A percentile compares a stretch with the other conserved stretches of the same genome.
phyloP scores from a whole-genome alignment of 495 filamentous ascomycete genomes.

The Tuber indicum region DNA sequence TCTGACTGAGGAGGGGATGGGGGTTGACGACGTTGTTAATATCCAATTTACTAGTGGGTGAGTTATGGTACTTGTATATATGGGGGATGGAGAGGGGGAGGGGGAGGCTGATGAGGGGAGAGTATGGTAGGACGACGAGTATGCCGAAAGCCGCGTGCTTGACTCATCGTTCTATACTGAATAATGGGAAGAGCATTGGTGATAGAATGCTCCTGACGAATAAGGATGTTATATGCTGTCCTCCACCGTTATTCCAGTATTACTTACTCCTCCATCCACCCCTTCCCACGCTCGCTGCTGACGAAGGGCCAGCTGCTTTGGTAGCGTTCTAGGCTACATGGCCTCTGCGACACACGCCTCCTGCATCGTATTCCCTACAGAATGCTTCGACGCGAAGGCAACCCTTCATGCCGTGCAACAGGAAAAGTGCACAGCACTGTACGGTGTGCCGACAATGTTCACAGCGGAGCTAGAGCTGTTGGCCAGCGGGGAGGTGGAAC shows the following conservation, averaged over 20 bases:
- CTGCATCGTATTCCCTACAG: constrained; percentile 75
- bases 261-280: neutral
- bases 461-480: constrained; percentile 75
- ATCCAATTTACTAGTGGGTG: constrained; percentile 88
- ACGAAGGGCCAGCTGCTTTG: constrained; percentile 59
- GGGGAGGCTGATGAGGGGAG: constrained; percentile 2
- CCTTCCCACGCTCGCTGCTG: neutral
- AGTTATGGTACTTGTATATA: constrained; percentile 7
- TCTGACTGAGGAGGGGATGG: constrained; percentile 45
- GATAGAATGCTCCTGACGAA: constrained; percentile 71
- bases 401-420: constrained; percentile 65
- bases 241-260: constrained; percentile 76
- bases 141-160: constrained; percentile 89
- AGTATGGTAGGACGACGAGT: constrained; percentile 60
- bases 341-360: constrained; percentile 84
- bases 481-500: constrained; percentile 47
- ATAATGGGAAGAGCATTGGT: constrained; percentile 79
- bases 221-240: constrained; percentile 70
- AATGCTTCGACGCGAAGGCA: constrained; percentile 76
- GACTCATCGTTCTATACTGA: constrained; percentile 75
- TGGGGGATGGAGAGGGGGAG: neutral
- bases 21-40: constrained; percentile 70
- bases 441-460: constrained; percentile 97
- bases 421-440: constrained; percentile 72
- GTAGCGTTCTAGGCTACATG: constrained; percentile 85